Base-by-base conservation (phyloP, 2,329 filamentous ascomycete genomes). In the Cryphonectria parasitica region DNA sequence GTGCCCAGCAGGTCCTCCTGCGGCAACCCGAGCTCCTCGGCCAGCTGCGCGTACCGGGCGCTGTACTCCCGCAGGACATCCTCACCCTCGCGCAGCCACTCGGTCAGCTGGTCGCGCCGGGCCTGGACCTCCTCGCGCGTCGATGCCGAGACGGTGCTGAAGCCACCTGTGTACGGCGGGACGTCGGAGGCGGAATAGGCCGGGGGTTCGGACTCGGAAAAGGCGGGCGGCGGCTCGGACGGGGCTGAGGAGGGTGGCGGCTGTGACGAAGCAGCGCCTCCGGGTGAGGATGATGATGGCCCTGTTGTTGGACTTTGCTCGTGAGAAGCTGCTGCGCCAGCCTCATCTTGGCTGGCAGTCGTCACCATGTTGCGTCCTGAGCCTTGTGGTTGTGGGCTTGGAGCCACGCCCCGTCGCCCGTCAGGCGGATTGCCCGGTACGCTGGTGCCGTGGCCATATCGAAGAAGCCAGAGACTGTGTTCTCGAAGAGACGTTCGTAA, bases 51-150 rank as follows among this genome's bases (percentile, higher is more conserved):
- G 71, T 76, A 76, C 28, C 77, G 73, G n/a, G 76, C 75, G 68
- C 75, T 77, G 72, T 78, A 78, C 70, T 78, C 77, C 10, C 77
- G 70, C 72, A 78, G 75, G 39, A 77, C 72, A 63, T 78, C 76
- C 71, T 78, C 77, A 73, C 77, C 77, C 63, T 78, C 76, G 39
- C 70, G 68, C 36, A 78, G 73, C 75, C 75, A 77, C 67, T 76
- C 76, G 62, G 74, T 73, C 71, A 78, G 75, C 72, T 77, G 74
- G 67, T 76, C 75, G 31, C 76, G 75, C 11, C 77, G 76, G 67
- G 73, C 74, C 52, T 66, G 61, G 11, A 78, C 76, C 69, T 77
- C 77, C 66, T 77, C 75, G 52, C 75, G 75, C 41, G 74, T 74
- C 28, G 74, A 75, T 17, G 74, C 72, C 11, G 73, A 74, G 45